Conservation (phyloP, 306 rosid species). For the Prunus mira region DNA sequence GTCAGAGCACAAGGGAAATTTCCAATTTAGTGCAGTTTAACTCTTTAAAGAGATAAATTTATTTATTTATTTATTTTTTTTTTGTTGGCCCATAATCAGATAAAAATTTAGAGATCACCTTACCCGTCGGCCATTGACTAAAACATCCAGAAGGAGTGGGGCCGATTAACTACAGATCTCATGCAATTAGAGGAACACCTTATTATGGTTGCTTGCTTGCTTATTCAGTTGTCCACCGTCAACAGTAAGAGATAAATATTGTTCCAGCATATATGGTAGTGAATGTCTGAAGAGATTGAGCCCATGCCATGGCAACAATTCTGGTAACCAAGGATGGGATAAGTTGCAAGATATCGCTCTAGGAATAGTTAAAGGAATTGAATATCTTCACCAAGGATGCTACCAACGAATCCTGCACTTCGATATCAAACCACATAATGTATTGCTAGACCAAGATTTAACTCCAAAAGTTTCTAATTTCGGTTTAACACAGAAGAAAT, state of each 20-base stretch:
- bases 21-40: too few relatives aligned
- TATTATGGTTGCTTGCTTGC: slow-evolving; percentile 9
- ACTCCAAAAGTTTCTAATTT: slow-evolving; percentile 35
- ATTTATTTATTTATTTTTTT: too few relatives aligned
- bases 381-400: not conserved
- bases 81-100: too few relatives aligned
- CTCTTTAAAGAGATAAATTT: too few relatives aligned
- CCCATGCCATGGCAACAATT: slow-evolving; percentile 17
- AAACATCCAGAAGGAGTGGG: too few relatives aligned
- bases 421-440: slow-evolving; percentile 38
- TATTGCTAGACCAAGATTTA: slow-evolving; percentile 23
- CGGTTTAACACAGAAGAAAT: too few relatives aligned
- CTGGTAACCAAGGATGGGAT: slow-evolving; percentile 29
- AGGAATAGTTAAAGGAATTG: slow-evolving; percentile 3
- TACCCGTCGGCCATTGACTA: too few relatives aligned
- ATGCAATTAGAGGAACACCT: slow-evolving; percentile 9
- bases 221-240: slow-evolving; percentile 33
- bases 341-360: slow-evolving; percentile 27
- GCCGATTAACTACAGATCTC: slow-evolving; percentile 31
- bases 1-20: too few relatives aligned
- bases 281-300: not conserved
- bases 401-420: slow-evolving; percentile 35
- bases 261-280: too few relatives aligned
- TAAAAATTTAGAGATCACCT: too few relatives aligned
- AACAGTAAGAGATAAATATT: not conserved